A percentile compares a stretch with the other conserved stretches of the same genome.
These are phyloP conservation scores for Cardamine resedifolia DNA, from an alignment of 345 rosid genomes.

Conservation along the genomic window DNA sequence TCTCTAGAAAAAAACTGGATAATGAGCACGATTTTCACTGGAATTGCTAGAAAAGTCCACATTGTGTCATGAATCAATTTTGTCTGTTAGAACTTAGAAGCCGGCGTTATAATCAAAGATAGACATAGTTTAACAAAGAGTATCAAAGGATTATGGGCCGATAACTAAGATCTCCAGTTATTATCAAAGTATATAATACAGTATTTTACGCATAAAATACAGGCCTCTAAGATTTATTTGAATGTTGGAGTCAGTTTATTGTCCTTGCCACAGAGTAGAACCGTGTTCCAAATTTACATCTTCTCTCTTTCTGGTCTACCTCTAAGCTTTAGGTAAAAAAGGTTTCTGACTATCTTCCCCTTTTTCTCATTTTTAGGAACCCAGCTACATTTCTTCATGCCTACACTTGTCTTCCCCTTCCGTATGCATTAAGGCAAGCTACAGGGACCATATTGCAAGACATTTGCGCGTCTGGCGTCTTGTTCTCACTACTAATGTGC, in stretches of 20 bases:
- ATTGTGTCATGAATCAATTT: neutral
- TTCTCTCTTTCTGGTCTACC: constrained; percentile 3
- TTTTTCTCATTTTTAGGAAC: constrained; percentile 55
- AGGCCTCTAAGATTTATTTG: neutral
- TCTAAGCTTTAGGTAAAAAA: neutral
- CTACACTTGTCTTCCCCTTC: constrained; percentile 95
- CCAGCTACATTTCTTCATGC: constrained; percentile 96
- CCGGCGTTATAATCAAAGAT: neutral
- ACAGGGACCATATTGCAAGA: constrained; percentile 91
- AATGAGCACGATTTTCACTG: neutral
- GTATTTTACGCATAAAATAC: neutral
- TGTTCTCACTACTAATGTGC: constrained; percentile 85
- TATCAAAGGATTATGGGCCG: neutral
- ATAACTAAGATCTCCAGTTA: neutral
- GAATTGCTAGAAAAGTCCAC: neutral
- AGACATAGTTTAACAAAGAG: neutral
- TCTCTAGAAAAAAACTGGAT: neutral
- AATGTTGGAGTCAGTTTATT: constrained; percentile 4
- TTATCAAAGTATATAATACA: neutral
- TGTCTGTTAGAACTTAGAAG: neutral
- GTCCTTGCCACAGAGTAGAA: constrained; percentile 5
- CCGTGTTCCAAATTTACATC: neutral
- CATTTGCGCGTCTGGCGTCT: constrained; percentile 81
- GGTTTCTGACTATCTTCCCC: constrained; percentile 13
- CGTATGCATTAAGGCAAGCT: constrained; percentile 75